Base-by-base conservation (phyloP, 2,329 filamentous ascomycete genomes). In the Aureobasidium sp. region DNA sequence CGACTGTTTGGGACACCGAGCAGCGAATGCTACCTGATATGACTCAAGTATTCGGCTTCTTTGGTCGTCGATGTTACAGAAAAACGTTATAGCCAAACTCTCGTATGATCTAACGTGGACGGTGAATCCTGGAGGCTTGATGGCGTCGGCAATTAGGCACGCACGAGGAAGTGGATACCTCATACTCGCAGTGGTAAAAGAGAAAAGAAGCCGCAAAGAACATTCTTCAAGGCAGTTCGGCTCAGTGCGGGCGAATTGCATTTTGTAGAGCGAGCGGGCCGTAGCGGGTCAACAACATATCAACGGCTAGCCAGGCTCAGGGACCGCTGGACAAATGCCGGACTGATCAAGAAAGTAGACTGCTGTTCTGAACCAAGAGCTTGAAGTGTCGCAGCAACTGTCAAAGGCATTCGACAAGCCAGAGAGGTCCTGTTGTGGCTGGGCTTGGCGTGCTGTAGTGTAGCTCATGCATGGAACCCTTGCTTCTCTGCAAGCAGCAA, bases 101-200 rank as follows among this genome's bases (percentile, higher is more conserved):
- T 7, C 11, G 5, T 7, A 42, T n/a, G 25, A 21, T 11, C 7
- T 25, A 34, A 25, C 53, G 41, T 34, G 11, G 30, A 57, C 39
- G 39, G 25, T 57, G 41, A 45, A 45, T 45, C 30, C 53, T 44
- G 32, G 36, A 53, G 34, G 36, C 21, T 45, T 34, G 39, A 15
- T n/a, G 29, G 53, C 53, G 53, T 45, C 41, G 53, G 53, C 5
- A 45, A 13, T 25, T 30, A 6, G n/a, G 11, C 10, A 29, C 39
- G 53, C 53, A 57, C 53, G 45, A 45, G 53, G 52, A 16, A 55
- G 52, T 55, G 52, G 52, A 44, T 32, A 44, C 50, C 32, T 52
- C 49, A 34, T 52, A 27, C 25, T 2, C 27, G 48, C 21, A 21
- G 21, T 16, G 41, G 16, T 36, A 13, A 45, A 29, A 30, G 13